Percentiles rank a stretch among this genome's conserved stretches.
These are phyloP conservation scores for Firmiana major DNA, from an alignment of 345 rosid species.

Conservation along the genomic window DNA sequence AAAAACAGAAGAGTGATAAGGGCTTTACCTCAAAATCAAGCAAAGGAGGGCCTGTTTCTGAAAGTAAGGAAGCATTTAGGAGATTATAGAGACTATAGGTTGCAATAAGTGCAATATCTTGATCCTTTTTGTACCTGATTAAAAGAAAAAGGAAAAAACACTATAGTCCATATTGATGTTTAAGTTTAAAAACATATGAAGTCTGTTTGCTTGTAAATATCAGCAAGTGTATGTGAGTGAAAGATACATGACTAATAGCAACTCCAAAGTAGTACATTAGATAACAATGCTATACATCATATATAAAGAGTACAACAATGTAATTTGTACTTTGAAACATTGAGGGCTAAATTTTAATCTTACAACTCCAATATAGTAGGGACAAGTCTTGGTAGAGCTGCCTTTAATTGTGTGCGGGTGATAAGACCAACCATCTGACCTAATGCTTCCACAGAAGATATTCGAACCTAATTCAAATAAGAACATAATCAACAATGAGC, in stretches of 20 bases:
- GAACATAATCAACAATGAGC: constrained; percentile 9
- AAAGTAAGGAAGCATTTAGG: constrained; percentile 65
- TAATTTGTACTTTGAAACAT: background rate
- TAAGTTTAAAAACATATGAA: background rate
- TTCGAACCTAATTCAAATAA: constrained; percentile 63
- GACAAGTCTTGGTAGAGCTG: constrained; percentile 87
- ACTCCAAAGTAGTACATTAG: background rate
- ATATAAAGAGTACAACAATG: background rate
- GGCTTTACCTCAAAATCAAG: constrained; percentile 87
- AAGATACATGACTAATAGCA: background rate
- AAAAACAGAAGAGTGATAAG: background rate
- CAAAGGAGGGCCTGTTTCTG: constrained; percentile 94
- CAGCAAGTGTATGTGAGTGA: background rate
- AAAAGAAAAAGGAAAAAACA: constrained; percentile 17
- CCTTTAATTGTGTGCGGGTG: constrained; percentile 72
- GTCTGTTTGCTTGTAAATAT: background rate
- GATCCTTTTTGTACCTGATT: constrained; percentile 80
- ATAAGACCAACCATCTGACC: constrained; percentile 98
- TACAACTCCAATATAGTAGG: constrained; percentile 89
- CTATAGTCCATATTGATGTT: constrained; percentile 3
- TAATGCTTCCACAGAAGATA: constrained; percentile 86
- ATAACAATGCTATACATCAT: background rate
- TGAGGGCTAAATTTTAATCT: constrained; percentile 26
- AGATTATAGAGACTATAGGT: constrained; percentile 81
- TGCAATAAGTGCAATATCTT: constrained; percentile 74